Conservation (phyloP, 306 rosid species). For the barrel medic (Medicago truncatula) region MtrunA17r5.0-ANR NC_053043.1:50956501-50957000, state of each 20-base stretch:
- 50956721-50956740: conserved; percentile 72
- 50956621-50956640: conserved; percentile 84
- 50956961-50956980: conserved; percentile 58
- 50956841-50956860: conserved; percentile 52
- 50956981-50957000: conserved; percentile 61
- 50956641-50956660: conserved; percentile 70
- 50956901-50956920: conserved; percentile 76
- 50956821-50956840: conserved; percentile 73
- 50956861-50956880: conserved; percentile 43
- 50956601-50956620: conserved; percentile 59
- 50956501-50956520: conserved; percentile 59
- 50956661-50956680: conserved; percentile 56
- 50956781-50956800: conserved; percentile 60
- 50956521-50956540: conserved; percentile 55
- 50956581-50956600: conserved; percentile 79
- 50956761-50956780: conserved; percentile 52
- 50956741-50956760: conserved; percentile 68
- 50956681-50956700: conserved; percentile 49
- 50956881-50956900: conserved; percentile 45
- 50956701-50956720: conserved; percentile 68
- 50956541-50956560: conserved; percentile 66
- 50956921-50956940: conserved; percentile 69
- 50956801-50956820: conserved; percentile 60
- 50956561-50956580: conserved; percentile 65
- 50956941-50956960: conserved; percentile 73